phyloP scores from a whole-genome alignment of 176 grass and related monocot species.

The Chrysopogon serrulatus region DNA sequence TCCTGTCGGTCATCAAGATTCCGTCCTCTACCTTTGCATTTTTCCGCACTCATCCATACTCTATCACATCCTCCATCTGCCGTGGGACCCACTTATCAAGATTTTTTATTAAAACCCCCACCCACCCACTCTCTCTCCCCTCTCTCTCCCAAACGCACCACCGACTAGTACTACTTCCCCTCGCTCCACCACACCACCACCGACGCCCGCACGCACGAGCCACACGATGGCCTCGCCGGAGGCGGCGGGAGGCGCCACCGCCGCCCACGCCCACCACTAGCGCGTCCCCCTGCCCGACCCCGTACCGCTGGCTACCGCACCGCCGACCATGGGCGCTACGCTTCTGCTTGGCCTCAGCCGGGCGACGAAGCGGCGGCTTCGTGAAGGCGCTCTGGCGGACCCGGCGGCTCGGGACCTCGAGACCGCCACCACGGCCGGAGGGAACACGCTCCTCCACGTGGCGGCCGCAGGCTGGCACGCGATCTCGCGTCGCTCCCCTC shows the following conservation, averaged over 20 bases:
- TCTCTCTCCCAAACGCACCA: no score
- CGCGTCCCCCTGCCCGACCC: constrained; percentile 25
- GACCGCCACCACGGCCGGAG: constrained; percentile 24
- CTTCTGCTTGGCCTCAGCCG: constrained; percentile 38
- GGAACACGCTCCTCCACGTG: constrained; percentile 49
- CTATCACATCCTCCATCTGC: no score
- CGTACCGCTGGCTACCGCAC: background rate
- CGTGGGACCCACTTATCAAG: no score
- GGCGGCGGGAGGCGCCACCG: constrained; percentile 28
- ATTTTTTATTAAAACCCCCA: no score
- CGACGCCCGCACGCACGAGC: background rate
- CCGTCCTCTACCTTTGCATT: no score
- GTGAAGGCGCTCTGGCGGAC: constrained; percentile 56
- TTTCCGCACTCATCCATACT: no score
- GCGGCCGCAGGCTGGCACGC: constrained; percentile 7
- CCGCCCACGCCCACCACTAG: constrained; percentile 30
- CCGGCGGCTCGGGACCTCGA: constrained; percentile 36
- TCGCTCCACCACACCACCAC: background rate
- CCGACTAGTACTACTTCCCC: no score
- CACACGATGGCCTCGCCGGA: constrained; percentile 14
- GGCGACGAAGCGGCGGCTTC: constrained; percentile 48
- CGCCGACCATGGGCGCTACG: constrained; percentile 23
- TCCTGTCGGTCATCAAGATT: no score
- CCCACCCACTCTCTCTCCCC: no score
- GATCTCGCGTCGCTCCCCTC: constrained; percentile 25